Conservation (phyloP, 164 flowering plant species). For the Paratinospora sagittata region DNA sequence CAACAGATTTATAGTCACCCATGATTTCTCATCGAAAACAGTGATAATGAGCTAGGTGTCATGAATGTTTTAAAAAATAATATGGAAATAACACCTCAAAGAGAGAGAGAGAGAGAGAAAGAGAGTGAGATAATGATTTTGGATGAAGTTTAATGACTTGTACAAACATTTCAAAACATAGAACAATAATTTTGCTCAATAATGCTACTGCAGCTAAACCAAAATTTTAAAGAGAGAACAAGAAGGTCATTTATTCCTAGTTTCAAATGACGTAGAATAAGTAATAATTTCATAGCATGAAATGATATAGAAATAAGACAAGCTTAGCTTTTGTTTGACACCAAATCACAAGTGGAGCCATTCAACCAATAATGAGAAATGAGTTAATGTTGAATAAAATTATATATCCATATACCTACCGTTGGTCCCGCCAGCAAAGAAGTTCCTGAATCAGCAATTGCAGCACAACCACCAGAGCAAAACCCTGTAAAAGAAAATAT, state of each 20-base stretch:
- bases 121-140: not conserved
- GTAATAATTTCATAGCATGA: too few species aligned
- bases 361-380: too few species aligned
- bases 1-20: too few species aligned
- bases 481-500: slow-evolving; percentile 43
- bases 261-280: too few species aligned
- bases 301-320: not conserved
- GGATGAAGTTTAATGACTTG: too few species aligned
- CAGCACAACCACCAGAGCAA: slow-evolving; percentile 71
- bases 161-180: too few species aligned
- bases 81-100: too few species aligned
- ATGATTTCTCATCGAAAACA: not conserved
- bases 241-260: too few species aligned
- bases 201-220: not conserved
- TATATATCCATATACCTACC: slow-evolving; percentile 40
- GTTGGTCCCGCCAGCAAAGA: slow-evolving; percentile 86
- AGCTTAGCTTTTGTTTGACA: too few species aligned
- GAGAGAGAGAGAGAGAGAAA: too few species aligned
- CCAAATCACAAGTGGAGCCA: too few species aligned
- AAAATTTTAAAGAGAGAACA: not conserved
- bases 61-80: not conserved
- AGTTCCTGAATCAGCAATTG: slow-evolving; percentile 93
- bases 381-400: not conserved
- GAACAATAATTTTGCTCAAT: too few species aligned
- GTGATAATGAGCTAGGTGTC: not conserved